Evolutionary conservation across 2,329 filamentous ascomycete species (phyloP).

Genomic region (Teratosphaeria viscida): DNA sequence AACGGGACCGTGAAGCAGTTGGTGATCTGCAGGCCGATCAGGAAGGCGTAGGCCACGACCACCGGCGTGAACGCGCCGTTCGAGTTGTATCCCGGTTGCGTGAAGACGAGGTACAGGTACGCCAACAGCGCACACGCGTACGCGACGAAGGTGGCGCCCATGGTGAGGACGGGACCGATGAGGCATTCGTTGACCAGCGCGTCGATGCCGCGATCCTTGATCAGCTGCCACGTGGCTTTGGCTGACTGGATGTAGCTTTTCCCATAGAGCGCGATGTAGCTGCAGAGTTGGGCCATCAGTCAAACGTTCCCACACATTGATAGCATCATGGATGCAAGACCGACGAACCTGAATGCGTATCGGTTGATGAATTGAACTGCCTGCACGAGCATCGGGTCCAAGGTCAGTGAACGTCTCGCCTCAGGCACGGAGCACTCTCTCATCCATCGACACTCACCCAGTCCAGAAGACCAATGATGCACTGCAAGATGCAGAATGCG

Average conservation of each 20-base stretch:
- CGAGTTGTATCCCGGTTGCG: conserved; percentile 65
- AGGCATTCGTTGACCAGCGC: conserved; percentile 83
- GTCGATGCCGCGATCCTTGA: conserved; percentile 77
- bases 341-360: conserved; percentile 30
- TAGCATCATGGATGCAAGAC: not conserved
- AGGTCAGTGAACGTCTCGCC: too few relatives aligned
- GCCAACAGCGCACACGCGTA: conserved; percentile 72
- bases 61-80: conserved; percentile 60
- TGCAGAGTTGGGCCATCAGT: not conserved
- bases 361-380: conserved; percentile 73
- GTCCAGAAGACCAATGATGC: conserved; percentile 65
- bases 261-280: conserved; percentile 85
- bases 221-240: conserved; percentile 67
- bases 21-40: conserved; percentile 82
- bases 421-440: too few relatives aligned
- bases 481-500: conserved; percentile 65
- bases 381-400: conserved; percentile 17
- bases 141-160: conserved; percentile 68
- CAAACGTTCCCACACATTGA: not conserved
- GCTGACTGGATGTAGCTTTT: conserved; percentile 78
- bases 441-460: conserved; percentile 44
- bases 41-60: conserved; percentile 73
- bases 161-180: conserved; percentile 41
- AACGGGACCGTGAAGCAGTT: conserved; percentile 85
- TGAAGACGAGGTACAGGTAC: conserved; percentile 80